These are phyloP conservation scores for Fusarium transvaalense DNA, from an alignment of 2,329 filamentous ascomycete genomes.

Conservation along the genomic window DNA sequence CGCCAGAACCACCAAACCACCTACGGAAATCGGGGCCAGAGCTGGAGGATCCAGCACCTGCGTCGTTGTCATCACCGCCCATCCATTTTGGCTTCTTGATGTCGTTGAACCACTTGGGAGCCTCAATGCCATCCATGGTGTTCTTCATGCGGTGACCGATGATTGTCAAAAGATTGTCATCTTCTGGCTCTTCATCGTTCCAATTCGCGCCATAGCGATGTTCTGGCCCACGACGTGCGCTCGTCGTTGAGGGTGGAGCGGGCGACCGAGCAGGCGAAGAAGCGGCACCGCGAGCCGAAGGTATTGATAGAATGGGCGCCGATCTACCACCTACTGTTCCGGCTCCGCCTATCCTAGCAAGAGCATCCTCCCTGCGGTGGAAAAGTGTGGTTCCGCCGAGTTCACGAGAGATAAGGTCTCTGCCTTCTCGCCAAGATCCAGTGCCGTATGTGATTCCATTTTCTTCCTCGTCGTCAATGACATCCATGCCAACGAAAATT, in stretches of 20 bases:
- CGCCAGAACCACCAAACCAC: conserved; percentile 66
- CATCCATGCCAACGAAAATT: conserved; percentile 80
- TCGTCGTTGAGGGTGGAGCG: conserved; percentile 51
- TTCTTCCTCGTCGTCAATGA: conserved; percentile 80
- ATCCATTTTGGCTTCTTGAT: conserved; percentile 88
- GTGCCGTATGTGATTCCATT: conserved; percentile 76
- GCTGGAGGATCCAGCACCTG: conserved; percentile 44
- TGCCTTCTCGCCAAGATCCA: conserved; percentile 90
- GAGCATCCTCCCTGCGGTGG: conserved; percentile 61
- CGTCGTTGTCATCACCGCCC: conserved; percentile 65
- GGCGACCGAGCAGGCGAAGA: conserved; percentile 58
- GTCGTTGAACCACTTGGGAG: conserved; percentile 84
- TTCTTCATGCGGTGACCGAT: conserved; percentile 90
- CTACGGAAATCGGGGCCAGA: conserved; percentile 61
- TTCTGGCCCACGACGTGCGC: conserved; percentile 48
- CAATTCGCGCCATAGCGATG: conserved; percentile 49
- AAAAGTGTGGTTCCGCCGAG: conserved; percentile 73
- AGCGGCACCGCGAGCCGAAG: conserved; percentile 54
- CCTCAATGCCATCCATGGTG: conserved; percentile 85
- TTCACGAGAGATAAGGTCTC: conserved; percentile 90
- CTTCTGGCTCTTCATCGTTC: conserved; percentile 72
- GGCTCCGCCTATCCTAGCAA: conserved; percentile 51
- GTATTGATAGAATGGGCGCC: conserved; percentile 63
- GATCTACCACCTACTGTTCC: conserved; percentile 51
- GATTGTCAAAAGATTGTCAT: conserved; percentile 85